Conservation (phyloP, 179 eudicot species). For the Camellia oleifera region DNA sequence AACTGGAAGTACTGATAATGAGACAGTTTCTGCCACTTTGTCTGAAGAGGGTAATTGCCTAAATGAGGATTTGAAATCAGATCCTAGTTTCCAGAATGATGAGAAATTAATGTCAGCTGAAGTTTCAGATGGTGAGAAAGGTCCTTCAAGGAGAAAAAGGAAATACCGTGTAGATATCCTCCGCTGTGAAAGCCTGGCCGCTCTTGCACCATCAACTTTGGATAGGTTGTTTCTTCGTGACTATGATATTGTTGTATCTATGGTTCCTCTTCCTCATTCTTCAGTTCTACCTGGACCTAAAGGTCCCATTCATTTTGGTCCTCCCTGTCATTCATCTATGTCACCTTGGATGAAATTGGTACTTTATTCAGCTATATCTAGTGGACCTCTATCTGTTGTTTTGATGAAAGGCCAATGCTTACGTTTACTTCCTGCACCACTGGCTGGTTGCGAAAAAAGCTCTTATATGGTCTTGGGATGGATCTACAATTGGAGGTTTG, state of each 20-base stretch:
- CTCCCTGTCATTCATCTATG: constrained; percentile 95
- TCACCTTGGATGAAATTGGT: constrained; percentile 98
- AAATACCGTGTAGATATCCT: constrained; percentile 85
- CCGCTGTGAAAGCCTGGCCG: constrained; percentile 95
- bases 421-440: constrained; percentile 92
- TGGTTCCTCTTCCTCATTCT: constrained; percentile 93
- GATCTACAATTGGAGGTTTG: constrained; percentile 84
- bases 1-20: constrained; percentile 28
- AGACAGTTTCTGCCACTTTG: constrained; percentile 20
- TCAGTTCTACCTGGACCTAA: constrained; percentile 88
- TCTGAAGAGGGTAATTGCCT: constrained; percentile 22
- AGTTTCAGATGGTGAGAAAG: constrained; percentile 29
- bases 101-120: constrained; percentile 33
- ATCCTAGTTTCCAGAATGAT: constrained; percentile 33
- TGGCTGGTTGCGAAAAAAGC: constrained; percentile 98
- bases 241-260: constrained; percentile 87
- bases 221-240: constrained; percentile 81
- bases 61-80: constrained; percentile 32
- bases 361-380: constrained; percentile 68
- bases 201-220: constrained; percentile 78
- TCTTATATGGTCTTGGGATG: constrained; percentile 98
- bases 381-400: constrained; percentile 91
- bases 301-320: constrained; percentile 97
- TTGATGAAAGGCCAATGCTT: constrained; percentile 93
- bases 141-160: constrained; percentile 42